Evolutionary conservation across 208 protist genomes (phyloP).

Genomic region (Balamuthia mandrillaris): DNA sequence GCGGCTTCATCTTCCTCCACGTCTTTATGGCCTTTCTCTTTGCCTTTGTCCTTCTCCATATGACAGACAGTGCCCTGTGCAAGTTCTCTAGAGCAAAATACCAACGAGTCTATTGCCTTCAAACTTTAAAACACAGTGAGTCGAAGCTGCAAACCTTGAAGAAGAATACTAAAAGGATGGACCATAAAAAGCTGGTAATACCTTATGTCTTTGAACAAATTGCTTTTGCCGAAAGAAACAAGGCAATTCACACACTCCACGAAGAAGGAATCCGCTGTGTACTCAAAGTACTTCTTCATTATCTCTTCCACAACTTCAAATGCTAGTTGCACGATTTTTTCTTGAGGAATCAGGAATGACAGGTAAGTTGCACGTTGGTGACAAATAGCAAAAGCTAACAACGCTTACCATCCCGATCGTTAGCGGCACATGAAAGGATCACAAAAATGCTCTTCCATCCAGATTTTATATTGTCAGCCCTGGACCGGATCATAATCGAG

Average conservation of each 20-base stretch:
- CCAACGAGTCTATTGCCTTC: constrained; percentile 28
- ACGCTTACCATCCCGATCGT: constrained; percentile 37
- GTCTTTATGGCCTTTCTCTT: neutral
- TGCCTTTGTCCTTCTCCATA: neutral
- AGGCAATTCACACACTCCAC: constrained; percentile 66
- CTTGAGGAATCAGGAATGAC: neutral
- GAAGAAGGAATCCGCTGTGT: constrained; percentile 57
- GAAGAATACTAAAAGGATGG: neutral
- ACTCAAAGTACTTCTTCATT: constrained; percentile 41
- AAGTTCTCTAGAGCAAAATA: constrained; percentile 8
- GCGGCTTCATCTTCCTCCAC: neutral
- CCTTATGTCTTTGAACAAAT: constrained; percentile 37
- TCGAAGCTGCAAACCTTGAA: neutral
- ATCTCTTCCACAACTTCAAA: constrained; percentile 52
- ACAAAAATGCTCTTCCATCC: constrained; percentile 79
- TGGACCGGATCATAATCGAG: constrained; percentile 62
- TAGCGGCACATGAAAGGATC: constrained; percentile 60
- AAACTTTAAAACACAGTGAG: neutral
- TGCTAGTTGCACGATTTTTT: constrained; percentile 38
- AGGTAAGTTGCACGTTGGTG: neutral
- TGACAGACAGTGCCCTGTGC: neutral
- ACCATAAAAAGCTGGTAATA: neutral
- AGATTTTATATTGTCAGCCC: constrained; percentile 71
- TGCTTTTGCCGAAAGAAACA: constrained; percentile 57
- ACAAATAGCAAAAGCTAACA: neutral